phyloP scores from a whole-genome alignment of 2,329 filamentous ascomycete genomes.

The Penicillium sp. region DNA sequence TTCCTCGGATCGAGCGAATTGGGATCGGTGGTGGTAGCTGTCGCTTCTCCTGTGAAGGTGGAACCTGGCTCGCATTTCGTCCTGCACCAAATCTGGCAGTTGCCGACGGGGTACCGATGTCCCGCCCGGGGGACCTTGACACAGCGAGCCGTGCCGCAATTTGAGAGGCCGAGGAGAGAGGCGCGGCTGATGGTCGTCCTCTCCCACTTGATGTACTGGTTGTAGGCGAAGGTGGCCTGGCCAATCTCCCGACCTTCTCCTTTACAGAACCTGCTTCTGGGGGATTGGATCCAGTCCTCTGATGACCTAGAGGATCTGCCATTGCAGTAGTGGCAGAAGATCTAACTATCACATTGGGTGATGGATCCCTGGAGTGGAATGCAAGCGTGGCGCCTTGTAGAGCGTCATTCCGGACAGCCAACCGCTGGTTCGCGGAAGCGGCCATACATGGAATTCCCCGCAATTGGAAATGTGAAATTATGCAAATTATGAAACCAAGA shows the following conservation, averaged over 20 bases:
- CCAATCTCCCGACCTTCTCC: constrained; percentile 39
- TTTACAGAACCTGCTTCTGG: constrained; percentile 38
- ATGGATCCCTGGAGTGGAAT: constrained; percentile 27
- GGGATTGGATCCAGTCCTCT: constrained; percentile 22
- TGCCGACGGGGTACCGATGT: constrained; percentile 11
- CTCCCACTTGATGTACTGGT: constrained; percentile 6
- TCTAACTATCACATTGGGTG: constrained; percentile 17
- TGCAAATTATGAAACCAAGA: background rate
- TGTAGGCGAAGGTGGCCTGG: constrained; percentile 18
- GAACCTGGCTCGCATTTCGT: constrained; percentile 19
- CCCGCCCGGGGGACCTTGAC: constrained; percentile 26
- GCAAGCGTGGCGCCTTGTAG: constrained; percentile 39
- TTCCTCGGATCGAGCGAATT: constrained; percentile 15
- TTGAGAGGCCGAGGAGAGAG: constrained; percentile 26
- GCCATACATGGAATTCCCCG: constrained; percentile 31
- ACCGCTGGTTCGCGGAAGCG: constrained; percentile 31
- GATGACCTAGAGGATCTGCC: constrained; percentile 13
- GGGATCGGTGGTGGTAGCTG: constrained; percentile 27
- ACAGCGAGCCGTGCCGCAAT: constrained; percentile 39
- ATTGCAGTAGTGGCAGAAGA: constrained; percentile 18
- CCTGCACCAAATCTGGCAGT: constrained; percentile 17
- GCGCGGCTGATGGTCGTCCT: constrained; percentile 12
- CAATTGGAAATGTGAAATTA: background rate
- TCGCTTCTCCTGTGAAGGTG: constrained; percentile 12
- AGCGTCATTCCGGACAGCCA: constrained; percentile 28